Evolutionary conservation across 2,329 filamentous ascomycete genomes (phyloP), one percentile per base, ranked within the genome.

Genomic region (Drechslerella dactyloides): DNA sequence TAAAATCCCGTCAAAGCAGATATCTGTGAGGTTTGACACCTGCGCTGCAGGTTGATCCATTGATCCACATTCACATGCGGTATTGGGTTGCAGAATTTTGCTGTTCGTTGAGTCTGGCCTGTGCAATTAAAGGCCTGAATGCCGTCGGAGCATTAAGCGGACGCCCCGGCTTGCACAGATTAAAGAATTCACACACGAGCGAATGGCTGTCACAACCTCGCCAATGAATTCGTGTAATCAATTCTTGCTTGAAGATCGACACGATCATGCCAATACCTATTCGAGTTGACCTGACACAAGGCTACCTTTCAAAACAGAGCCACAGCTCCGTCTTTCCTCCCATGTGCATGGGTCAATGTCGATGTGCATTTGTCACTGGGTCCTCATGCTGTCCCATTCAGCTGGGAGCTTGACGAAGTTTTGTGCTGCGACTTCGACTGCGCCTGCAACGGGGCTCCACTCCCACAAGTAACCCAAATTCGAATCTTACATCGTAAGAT

Each of bases 271-370:
- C 53, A 52, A 62, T 53, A 58, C 58, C 52, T n/a, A 3, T 62
- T 58, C 53, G 37, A 44, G 65, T 24, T n/a, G 10, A 54, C 44
- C 57, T 27, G 35, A 30, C n/a, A 10, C 35, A n/a, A 35, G 19
- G 46, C 10, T 19, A 21, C 40, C 15, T 33, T 24, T 19, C 52
- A n/a, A 58, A 56, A 62, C 65, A 48, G 19, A 62, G 46, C 17
- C 48, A 30, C 58, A 69, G 58, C 65, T 55, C 53, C 53, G 44
- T 53, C n/a, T 17, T 21, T 52, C 33, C 23, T 59, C 11, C 23
- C 40, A 46, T 11, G 35, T 42, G 51, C 23, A 23, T 61, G 30
- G 42, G 48, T 30, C n/a, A 30, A 52, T 61, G n/a, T 44, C 5
- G 46, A 42, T 27, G 3, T 27, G 46, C 33, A 53, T 52, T 53